Evolutionary conservation across 768 basidiomycete species (phyloP), one percentile per base, ranked within the genome.

Genomic region (Floccularia luteovirens): DNA sequence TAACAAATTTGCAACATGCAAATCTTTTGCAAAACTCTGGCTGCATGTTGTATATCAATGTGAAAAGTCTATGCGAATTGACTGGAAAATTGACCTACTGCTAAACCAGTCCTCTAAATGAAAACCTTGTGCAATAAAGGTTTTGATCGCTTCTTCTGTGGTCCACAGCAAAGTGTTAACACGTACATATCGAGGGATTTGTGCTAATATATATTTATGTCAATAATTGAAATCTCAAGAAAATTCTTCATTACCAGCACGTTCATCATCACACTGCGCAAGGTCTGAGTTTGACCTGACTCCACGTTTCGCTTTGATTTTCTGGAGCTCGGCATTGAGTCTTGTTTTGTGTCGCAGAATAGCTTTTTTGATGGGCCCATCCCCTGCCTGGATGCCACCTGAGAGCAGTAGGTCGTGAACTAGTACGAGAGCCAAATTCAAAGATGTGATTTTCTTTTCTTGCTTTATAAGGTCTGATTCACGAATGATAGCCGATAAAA

Each of bases 341-440:
- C 93, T 75, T 4, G 92, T 90, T 59, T 92, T 92, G 59, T 99
- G 92, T 25, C 89, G 77, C 31, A 90, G 58, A 32, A 96, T 56
- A 0, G 89, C 90, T 51, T 88, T 84, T 50, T 96, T 96, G 39
- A 94, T 66, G 3, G 89, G 87, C 17, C 93, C 90, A 56, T 94
- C 84, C 33, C 88, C 81, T 5, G 90, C 84, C 57, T 96, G 89
- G 47, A 99, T 90, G 7, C 91, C 88, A 14, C 75, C 66, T 12
- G 86, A 71, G 27, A 96, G 69, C 20, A 99, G 68, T 5, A 93
- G 62, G 60, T 99, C 96, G 49, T 99, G 94, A 1, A 93, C 79
- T 24, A 98, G 80, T 30, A 94, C 81, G 5, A 92, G 70, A 2
- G 85, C 80, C 33, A 97, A 72, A 51, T 81, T 86, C 28, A 66